A percentile compares a stretch with the other conserved stretches of the same genome.
These are phyloP conservation scores for Haematococcus lacustris DNA, from an alignment of 139 green algal species.

Conservation along the genomic window DNA sequence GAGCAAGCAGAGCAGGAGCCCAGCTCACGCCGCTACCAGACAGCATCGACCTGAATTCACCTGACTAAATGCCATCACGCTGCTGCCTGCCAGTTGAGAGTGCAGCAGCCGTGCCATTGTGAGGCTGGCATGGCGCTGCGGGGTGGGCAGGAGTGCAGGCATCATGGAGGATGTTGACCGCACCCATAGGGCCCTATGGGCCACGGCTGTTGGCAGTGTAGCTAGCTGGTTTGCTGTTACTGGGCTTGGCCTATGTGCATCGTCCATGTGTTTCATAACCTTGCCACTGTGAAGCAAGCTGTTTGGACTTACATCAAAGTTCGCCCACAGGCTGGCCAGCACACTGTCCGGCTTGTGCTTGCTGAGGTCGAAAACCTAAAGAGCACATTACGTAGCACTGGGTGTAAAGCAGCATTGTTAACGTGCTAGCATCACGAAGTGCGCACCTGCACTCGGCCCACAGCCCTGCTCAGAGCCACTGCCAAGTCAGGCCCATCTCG, in stretches of 20 bases:
- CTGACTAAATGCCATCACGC: not conserved
- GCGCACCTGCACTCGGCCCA: constrained; percentile 63
- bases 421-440: too few species aligned
- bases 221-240: too few species aligned
- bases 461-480: constrained; percentile 39
- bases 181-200: too few species aligned
- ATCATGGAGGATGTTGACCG: too few species aligned
- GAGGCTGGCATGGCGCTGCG: not conserved
- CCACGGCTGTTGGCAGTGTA: too few species aligned
- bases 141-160: not conserved
- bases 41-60: too few species aligned
- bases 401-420: too few species aligned
- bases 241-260: too few species aligned
- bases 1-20: not conserved
- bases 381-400: too few species aligned
- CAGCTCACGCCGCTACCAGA: not conserved
- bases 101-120: not conserved
- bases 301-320: constrained; percentile 35
- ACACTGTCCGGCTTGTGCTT: constrained; percentile 59
- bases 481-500: constrained; percentile 53
- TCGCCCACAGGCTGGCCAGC: constrained; percentile 59
- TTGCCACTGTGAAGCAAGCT: not conserved
- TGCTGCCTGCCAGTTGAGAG: not conserved
- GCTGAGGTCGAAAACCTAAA: constrained; percentile 75
- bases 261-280: not conserved